A percentile compares a stretch with the other conserved stretches of the same genome.
Evolutionary conservation across 2,329 filamentous ascomycete genomes (phyloP).

Genomic region (Monilinia vaccinii-corymbosi): DNA sequence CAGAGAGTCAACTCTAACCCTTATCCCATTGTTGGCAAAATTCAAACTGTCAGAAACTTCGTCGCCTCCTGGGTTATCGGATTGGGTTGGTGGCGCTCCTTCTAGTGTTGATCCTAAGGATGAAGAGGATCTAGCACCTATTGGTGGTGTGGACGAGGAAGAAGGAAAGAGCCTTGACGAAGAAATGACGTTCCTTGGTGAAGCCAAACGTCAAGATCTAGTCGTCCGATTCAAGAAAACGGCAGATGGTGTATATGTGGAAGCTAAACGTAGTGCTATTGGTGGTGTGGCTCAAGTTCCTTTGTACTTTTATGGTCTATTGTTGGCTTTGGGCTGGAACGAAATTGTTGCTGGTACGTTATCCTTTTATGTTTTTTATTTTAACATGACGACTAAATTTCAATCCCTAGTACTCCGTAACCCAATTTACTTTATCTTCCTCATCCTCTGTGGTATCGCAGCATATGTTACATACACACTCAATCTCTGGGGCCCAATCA

Average conservation of each 20-base stretch:
- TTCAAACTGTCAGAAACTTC: slow-evolving; percentile 73
- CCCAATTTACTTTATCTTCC: slow-evolving; percentile 82
- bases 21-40: slow-evolving; percentile 80
- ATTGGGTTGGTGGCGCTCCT: slow-evolving; percentile 75
- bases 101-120: slow-evolving; percentile 67
- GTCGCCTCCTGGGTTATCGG: slow-evolving; percentile 69
- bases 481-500: slow-evolving; percentile 91
- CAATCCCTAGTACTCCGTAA: slow-evolving; percentile 69
- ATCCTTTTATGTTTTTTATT: background rate
- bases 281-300: slow-evolving; percentile 91
- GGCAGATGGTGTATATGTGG: slow-evolving; percentile 93
- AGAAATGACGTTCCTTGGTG: slow-evolving; percentile 89
- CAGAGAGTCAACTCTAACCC: slow-evolving; percentile 79
- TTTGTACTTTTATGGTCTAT: slow-evolving; percentile 83
- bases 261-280: slow-evolving; percentile 94
- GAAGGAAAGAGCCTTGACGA: slow-evolving; percentile 92
- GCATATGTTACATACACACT: slow-evolving; percentile 88
- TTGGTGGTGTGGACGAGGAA: slow-evolving; percentile 90
- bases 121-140: slow-evolving; percentile 80
- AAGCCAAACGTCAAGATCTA: slow-evolving; percentile 83
- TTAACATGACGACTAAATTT: background rate
- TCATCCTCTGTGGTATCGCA: slow-evolving; percentile 65
- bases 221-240: slow-evolving; percentile 97
- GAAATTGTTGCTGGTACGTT: slow-evolving; percentile 84
- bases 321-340: slow-evolving; percentile 95